These are phyloP conservation scores for Phytophthora meadii DNA, from an alignment of 352 stramenopile genomes.

Conservation along the genomic window DNA sequence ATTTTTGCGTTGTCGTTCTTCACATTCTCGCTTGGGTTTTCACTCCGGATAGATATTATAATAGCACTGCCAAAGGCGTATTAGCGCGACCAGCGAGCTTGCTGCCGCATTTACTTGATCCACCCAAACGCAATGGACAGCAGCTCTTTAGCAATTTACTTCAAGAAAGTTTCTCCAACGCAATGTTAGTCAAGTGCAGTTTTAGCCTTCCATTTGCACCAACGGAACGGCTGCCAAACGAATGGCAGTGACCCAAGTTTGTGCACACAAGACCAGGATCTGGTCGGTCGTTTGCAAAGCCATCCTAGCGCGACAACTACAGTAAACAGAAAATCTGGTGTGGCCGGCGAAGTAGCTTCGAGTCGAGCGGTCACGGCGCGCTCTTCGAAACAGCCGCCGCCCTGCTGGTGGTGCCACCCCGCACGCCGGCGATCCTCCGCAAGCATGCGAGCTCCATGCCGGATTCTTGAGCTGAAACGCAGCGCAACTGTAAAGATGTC, in stretches of 20 bases:
- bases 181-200: background rate
- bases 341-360: slow-evolving; percentile 1
- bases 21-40: background rate
- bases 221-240: slow-evolving; percentile 10
- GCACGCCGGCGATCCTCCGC: background rate
- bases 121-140: background rate
- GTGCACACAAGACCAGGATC: slow-evolving; percentile 5
- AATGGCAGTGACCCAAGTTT: slow-evolving; percentile 1
- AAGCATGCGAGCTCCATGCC: slow-evolving; percentile 7
- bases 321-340: slow-evolving; percentile 5
- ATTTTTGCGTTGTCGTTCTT: slow-evolving; percentile 11
- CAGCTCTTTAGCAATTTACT: background rate
- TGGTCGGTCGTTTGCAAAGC: slow-evolving; percentile 8
- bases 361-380: background rate
- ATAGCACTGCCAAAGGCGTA: background rate
- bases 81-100: background rate
- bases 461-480: slow-evolving; percentile 17
- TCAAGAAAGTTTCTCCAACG: background rate
- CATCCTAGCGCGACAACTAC: background rate
- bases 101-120: background rate
- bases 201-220: background rate
- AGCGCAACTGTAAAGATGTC: background rate
- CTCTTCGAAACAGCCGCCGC: background rate
- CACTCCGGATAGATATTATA: background rate
- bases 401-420: slow-evolving; percentile 5